Evolutionary conservation across 2,329 filamentous ascomycete species (phyloP), one percentile per base, ranked within the genome.

Genomic region (Dothideomycetes sp.): DNA sequence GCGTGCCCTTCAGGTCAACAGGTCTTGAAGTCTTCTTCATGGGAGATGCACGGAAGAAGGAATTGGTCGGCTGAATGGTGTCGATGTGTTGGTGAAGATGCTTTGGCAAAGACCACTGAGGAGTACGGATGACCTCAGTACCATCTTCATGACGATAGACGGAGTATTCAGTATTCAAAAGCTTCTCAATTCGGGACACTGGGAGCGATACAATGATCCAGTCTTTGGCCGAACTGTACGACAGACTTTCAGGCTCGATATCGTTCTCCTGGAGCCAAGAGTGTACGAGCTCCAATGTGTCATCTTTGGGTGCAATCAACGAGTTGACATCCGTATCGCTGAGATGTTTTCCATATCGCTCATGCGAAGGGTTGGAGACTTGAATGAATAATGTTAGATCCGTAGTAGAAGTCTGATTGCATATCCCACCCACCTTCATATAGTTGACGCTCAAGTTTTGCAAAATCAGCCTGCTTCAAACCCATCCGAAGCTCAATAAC

Each of bases 31-130:
- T 17, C 27, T 34, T 34, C 7, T 15, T 19, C 19, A 38, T 15
- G 31, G 36, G 27, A n/a, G 8, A 14, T 14, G 49, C 61, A 49
- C 64, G 63, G 53, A 73, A 70, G 60, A 78, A 78, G 1, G 72
- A 73, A 34, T 67, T 77, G 2, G 74, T 78, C 2, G 75, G 75
- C 52, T 77, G 73, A 19, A 78, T 69, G 10, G 70, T 66, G 49
- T 77, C 72, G 45, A 78, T 69, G 49, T 75, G 72, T 37, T 65
- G 61, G 49, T 77, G 73, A 7, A 78, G 61, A 49, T 77, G 68
- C 30, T 49, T 52, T 12, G 75, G 74, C 4, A 79, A 64, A 27
- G 72, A 77, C 73, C 74, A 79, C 31, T 62, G 56, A 2, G 70
- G 66, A 1, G 74, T 66, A 35, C 75, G 68, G n/a, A 71, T 62